These are phyloP conservation scores for Pisolithus thermaeus DNA, from an alignment of 1,284 basidiomycete species.

Conservation along the genomic window DNA sequence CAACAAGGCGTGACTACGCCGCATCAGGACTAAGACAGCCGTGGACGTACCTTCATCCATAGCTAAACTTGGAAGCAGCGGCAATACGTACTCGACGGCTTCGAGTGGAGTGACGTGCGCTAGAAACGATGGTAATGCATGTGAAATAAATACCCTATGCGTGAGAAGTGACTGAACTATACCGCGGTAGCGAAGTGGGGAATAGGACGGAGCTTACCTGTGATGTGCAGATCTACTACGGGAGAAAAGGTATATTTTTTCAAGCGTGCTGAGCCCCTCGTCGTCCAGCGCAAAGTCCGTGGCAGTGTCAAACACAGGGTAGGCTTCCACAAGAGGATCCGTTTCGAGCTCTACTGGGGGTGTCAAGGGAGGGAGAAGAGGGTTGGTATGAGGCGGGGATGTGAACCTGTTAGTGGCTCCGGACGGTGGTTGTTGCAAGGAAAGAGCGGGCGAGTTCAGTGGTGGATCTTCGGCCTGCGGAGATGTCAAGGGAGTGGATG, in stretches of 20 bases:
- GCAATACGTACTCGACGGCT: conserved; percentile 91
- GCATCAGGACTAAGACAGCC: conserved; percentile 4
- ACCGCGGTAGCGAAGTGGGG: conserved; percentile 10
- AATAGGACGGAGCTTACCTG: conserved; percentile 31
- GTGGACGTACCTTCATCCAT: conserved; percentile 73
- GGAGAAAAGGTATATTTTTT: conserved; percentile 92
- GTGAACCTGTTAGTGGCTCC: conserved; percentile 8
- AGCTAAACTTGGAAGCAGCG: conserved; percentile 81
- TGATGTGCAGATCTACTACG: conserved; percentile 84
- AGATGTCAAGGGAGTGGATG: conserved; percentile 30
- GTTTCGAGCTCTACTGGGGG: conserved; percentile 24
- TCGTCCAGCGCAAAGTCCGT: conserved; percentile 58
- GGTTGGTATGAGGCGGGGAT: conserved; percentile 20
- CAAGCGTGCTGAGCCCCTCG: conserved; percentile 77
- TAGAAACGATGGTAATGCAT: conserved; percentile 70
- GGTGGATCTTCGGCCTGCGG: conserved; percentile 29
- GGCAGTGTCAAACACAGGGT: conserved; percentile 32
- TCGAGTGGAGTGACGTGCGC: conserved; percentile 79
- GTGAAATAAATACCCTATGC: conserved; percentile 74
- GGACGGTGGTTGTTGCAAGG: conserved; percentile 19
- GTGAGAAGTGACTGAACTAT: conserved; percentile 5
- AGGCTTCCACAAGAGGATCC: conserved; percentile 23
- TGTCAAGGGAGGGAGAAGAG: conserved; percentile 13
- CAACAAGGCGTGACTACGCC: conserved; percentile 10
- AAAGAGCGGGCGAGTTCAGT: conserved; percentile 9